phyloP scores from a whole-genome alignment of 78 protist genomes.

The Dictyostelium firmibasis region DNA sequence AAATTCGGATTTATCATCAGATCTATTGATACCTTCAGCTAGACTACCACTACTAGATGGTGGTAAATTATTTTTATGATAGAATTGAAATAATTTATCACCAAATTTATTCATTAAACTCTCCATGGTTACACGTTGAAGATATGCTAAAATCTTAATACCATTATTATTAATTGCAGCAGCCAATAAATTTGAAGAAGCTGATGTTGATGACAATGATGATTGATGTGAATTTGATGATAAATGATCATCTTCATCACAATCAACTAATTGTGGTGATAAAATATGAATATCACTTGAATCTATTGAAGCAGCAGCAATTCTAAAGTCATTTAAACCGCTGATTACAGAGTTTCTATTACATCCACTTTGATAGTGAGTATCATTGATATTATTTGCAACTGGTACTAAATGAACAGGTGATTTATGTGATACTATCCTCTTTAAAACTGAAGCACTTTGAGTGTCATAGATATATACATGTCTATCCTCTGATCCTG shows the following conservation, averaged over 20 bases:
- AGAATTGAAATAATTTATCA: constrained; percentile 34
- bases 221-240: neutral
- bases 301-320: constrained; percentile 24
- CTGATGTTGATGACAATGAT: neutral
- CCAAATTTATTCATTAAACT: constrained; percentile 44
- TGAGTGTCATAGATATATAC: constrained; percentile 47
- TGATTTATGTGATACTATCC: neutral
- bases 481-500: constrained; percentile 54
- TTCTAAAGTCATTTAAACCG: constrained; percentile 1
- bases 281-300: constrained; percentile 22
- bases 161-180: neutral
- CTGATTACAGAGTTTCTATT: neutral
- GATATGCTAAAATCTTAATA: neutral
- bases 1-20: neutral
- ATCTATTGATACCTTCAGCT: neutral
- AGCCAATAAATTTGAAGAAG: neutral
- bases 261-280: neutral
- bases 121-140: constrained; percentile 22
- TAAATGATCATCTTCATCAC: constrained; percentile 1
- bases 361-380: neutral
- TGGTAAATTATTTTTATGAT: constrained; percentile 1
- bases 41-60: neutral
- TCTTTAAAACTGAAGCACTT: neutral
- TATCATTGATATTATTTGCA: neutral
- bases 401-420: constrained; percentile 39